phyloP scores from a whole-genome alignment of 2,329 filamentous ascomycete species.

The Paecilomyces variotii region DNA sequence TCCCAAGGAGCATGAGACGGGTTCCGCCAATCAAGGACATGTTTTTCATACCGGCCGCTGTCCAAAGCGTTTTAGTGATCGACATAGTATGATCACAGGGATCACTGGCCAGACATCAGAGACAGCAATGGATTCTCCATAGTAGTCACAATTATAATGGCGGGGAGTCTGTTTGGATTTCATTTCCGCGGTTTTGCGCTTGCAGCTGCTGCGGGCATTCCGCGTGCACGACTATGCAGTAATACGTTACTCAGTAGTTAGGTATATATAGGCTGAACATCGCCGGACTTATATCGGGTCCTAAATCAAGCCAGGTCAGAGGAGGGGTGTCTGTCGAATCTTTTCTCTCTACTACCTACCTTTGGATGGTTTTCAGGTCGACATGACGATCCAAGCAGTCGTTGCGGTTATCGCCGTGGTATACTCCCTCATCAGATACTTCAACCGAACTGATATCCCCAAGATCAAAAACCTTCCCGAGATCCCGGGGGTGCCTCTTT shows the following conservation, averaged over 20 bases:
- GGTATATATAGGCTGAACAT: neutral
- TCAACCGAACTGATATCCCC: constrained; percentile 47
- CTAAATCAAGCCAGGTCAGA: neutral
- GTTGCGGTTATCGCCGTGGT: constrained; percentile 27
- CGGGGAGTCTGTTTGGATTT: neutral
- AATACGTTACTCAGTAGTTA: neutral
- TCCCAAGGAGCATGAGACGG: neutral
- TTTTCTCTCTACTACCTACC: neutral
- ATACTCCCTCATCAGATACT: constrained; percentile 34
- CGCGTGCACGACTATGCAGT: neutral
- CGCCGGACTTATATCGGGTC: neutral
- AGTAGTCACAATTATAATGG: neutral
- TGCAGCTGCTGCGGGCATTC: neutral
- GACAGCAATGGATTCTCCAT: neutral
- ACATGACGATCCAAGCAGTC: neutral
- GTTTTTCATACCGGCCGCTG: neutral
- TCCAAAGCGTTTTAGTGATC: neutral
- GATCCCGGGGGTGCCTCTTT: constrained; percentile 53
- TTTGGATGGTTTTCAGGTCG: neutral
- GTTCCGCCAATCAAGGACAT: neutral
- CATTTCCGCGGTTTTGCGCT: neutral
- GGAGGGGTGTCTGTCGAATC: neutral
- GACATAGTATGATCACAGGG: neutral
- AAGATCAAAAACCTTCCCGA: constrained; percentile 57
- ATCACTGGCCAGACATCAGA: neutral